Percentiles rank a stretch among this genome's conserved stretches.
Evolutionary conservation across 108 stramenopile species (phyloP).

Genomic region (Discostella stelligeroides): DNA sequence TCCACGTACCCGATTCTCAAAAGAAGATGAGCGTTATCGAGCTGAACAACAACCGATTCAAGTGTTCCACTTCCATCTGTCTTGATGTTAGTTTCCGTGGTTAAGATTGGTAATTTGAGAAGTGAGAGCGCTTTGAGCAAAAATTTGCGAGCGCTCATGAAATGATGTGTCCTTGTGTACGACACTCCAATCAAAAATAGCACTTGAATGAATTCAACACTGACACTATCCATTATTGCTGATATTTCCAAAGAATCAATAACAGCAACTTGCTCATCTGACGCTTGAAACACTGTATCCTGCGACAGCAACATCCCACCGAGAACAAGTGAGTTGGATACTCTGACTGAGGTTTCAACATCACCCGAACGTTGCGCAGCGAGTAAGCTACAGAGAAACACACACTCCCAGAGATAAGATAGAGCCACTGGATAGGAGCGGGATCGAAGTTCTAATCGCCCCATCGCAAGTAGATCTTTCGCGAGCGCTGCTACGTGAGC

Average conservation of each 20-base stretch:
- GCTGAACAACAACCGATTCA: conserved; percentile 12
- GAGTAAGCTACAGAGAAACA: conserved; percentile 22
- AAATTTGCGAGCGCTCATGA: conserved; percentile 19
- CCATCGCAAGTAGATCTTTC: conserved; percentile 31
- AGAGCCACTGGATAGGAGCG: conserved; percentile 37
- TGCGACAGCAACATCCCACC: conserved; percentile 18
- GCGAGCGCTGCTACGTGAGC: conserved; percentile 20
- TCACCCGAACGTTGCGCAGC: background rate
- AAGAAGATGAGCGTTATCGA: conserved; percentile 30
- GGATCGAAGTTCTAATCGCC: conserved; percentile 33
- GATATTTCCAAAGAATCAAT: conserved; percentile 9
- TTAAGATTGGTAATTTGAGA: conserved; percentile 2
- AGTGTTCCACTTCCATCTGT: conserved; percentile 5
- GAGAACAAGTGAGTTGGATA: conserved; percentile 10
- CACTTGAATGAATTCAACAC: conserved; percentile 24
- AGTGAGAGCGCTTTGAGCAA: conserved; percentile 14
- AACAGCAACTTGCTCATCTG: conserved; percentile 17
- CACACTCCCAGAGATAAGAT: conserved; percentile 45
- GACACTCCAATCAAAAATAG: conserved; percentile 34
- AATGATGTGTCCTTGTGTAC: conserved; percentile 30
- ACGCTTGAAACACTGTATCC: conserved; percentile 16
- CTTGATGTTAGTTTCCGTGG: conserved; percentile 8
- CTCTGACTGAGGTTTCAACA: background rate
- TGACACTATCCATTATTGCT: background rate
- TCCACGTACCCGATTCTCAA: conserved; percentile 20